Evolutionary conservation across 352 stramenopile genomes (phyloP).

Genomic region (Albugo candida): DNA sequence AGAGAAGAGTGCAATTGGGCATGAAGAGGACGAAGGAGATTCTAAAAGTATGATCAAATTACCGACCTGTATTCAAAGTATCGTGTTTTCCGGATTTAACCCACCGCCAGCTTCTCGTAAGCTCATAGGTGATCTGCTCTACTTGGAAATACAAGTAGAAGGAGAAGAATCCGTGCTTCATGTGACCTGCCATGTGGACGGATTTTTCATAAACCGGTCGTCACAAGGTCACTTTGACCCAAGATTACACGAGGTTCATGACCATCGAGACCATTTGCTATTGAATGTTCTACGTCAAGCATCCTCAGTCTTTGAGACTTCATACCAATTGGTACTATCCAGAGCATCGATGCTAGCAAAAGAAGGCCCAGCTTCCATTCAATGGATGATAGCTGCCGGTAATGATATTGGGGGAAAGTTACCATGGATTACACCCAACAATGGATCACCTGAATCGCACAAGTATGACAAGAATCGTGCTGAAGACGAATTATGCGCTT

Average conservation of each 20-base stretch:
- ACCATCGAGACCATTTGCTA: constrained; percentile 37
- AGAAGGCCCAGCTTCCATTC: constrained; percentile 60
- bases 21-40: constrained; percentile 20
- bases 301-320: constrained; percentile 49
- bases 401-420: constrained; percentile 55
- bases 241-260: constrained; percentile 20
- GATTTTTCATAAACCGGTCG: constrained; percentile 89
- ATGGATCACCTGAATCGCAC: constrained; percentile 19
- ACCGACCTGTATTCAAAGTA: constrained; percentile 75
- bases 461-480: constrained; percentile 66
- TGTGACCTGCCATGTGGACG: constrained; percentile 80
- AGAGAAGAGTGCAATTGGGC: constrained; percentile 13
- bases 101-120: constrained; percentile 82
- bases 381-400: constrained; percentile 68
- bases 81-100: constrained; percentile 89
- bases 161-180: constrained; percentile 43
- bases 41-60: constrained; percentile 29
- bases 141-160: constrained; percentile 75
- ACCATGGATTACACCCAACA: constrained; percentile 51
- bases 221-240: constrained; percentile 67
- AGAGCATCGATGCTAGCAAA: constrained; percentile 54
- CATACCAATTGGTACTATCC: constrained; percentile 58
- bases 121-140: constrained; percentile 85
- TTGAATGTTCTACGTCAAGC: constrained; percentile 53
- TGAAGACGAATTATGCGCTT: constrained; percentile 79